Conservation (phyloP, 306 rosid genomes). For the Delonix regia region DNA sequence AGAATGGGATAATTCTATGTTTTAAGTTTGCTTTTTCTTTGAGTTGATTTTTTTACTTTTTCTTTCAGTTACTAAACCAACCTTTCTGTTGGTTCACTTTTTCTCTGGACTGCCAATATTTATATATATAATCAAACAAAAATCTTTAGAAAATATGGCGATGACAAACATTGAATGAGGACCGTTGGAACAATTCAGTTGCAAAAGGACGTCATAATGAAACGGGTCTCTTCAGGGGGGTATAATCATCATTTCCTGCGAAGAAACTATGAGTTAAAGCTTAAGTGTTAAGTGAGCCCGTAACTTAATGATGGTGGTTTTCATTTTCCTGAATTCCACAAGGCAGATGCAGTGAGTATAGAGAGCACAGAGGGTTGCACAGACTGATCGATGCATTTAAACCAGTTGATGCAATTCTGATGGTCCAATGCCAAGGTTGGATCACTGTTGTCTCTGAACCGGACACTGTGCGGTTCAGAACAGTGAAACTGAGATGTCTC, state of each 20-base stretch:
- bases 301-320: conserved; percentile 18
- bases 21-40: conserved; percentile 53
- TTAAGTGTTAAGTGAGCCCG: conserved; percentile 33
- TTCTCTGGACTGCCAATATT: not conserved
- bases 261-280: conserved; percentile 34
- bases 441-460: conserved; percentile 59
- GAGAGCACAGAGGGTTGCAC: conserved; percentile 1
- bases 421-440: conserved; percentile 55
- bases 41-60: conserved; percentile 40
- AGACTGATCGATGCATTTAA: conserved; percentile 36
- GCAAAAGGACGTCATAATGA: not conserved
- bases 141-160: conserved; percentile 3
- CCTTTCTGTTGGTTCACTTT: conserved; percentile 45
- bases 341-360: conserved; percentile 20
- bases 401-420: conserved; percentile 42
- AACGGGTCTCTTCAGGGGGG: not conserved
- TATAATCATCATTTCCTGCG: conserved; percentile 11
- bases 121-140: not conserved
- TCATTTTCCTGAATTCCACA: conserved; percentile 36
- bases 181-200: conserved; percentile 13
- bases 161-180: conserved; percentile 25
- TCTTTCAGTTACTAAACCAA: conserved; percentile 51
- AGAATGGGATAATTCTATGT: conserved; percentile 64
- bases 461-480: conserved; percentile 59
- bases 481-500: conserved; percentile 45